Evolutionary conservation across 805 yeast species (phyloP).

Genomic region (Pichia kluyveri): DNA sequence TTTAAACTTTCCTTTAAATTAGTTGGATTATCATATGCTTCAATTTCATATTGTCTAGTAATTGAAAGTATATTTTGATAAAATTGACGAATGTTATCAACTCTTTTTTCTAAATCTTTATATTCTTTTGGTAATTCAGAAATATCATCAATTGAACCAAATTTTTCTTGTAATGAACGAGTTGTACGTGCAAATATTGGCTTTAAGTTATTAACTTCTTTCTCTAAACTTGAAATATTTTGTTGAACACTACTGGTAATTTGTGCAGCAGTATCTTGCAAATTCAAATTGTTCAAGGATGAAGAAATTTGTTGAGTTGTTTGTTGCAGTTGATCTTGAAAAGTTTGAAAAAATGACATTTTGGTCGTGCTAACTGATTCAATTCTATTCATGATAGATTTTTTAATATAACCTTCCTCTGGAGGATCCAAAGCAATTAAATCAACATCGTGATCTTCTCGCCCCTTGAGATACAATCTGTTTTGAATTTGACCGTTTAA

Average conservation of each 20-base stretch:
- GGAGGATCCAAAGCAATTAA: too few species aligned
- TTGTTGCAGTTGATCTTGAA: slow-evolving; percentile 16
- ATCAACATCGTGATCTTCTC: too few species aligned
- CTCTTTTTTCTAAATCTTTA: slow-evolving; percentile 53
- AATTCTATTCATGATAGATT: too few species aligned
- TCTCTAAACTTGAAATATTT: slow-evolving; percentile 23
- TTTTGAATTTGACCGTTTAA: too few species aligned
- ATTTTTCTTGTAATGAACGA: slow-evolving; percentile 50
- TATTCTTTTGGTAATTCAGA: slow-evolving; percentile 71
- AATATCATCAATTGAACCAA: slow-evolving; percentile 54
- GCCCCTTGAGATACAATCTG: too few species aligned
- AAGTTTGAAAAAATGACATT: slow-evolving; percentile 17
- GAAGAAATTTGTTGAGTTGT: slow-evolving; percentile 14
- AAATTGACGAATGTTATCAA: slow-evolving; percentile 53
- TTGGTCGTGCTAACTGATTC: too few species aligned
- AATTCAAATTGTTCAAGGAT: slow-evolving; percentile 23
- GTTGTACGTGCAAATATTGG: slow-evolving; percentile 55
- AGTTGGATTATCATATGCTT: slow-evolving; percentile 79
- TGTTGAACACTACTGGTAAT: slow-evolving; percentile 24
- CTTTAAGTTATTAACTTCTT: slow-evolving; percentile 28
- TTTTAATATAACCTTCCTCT: too few species aligned
- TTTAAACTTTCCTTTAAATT: slow-evolving; percentile 57
- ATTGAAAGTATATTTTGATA: slow-evolving; percentile 44
- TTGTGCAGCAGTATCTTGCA: slow-evolving; percentile 29
- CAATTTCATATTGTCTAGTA: slow-evolving; percentile 59